These are phyloP conservation scores for Ustilago bromivora DNA, from an alignment of 1,284 basidiomycete genomes.

Conservation along the genomic window DNA sequence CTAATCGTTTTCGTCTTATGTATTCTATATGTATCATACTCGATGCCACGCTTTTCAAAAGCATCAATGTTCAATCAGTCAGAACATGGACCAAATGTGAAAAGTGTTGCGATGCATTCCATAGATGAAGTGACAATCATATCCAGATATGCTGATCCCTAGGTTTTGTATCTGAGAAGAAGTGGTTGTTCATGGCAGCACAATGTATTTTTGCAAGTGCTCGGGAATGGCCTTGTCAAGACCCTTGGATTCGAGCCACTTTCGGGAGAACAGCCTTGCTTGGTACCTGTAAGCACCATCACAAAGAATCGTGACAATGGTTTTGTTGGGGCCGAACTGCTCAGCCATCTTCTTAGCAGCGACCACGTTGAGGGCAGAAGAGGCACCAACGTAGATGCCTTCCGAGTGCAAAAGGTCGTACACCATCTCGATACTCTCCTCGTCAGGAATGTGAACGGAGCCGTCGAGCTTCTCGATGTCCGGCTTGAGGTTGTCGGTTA, in stretches of 20 bases:
- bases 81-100: not conserved
- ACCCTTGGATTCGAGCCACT: conserved; percentile 88
- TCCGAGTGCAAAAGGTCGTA: conserved; percentile 92
- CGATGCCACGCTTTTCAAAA: not conserved
- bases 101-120: not conserved
- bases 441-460: conserved; percentile 87
- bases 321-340: conserved; percentile 83
- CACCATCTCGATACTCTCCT: conserved; percentile 90
- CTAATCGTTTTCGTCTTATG: conserved; percentile 11
- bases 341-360: conserved; percentile 89
- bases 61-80: not conserved
- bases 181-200: conserved; percentile 72
- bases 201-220: conserved; percentile 88
- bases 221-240: conserved; percentile 84
- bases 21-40: conserved; percentile 29
- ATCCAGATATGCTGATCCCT: not conserved
- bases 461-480: conserved; percentile 83
- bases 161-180: not conserved
- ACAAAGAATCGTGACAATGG: conserved; percentile 88
- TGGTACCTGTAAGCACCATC: conserved; percentile 98
- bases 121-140: not conserved
- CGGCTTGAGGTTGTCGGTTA: conserved; percentile 91
- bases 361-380: conserved; percentile 93
- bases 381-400: conserved; percentile 96
- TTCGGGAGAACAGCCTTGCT: conserved; percentile 92